Evolutionary conservation across 192 early-diverging fungal species (phyloP), one percentile per base, ranked within the genome.

Genomic region (Coemansia interrupta): DNA sequence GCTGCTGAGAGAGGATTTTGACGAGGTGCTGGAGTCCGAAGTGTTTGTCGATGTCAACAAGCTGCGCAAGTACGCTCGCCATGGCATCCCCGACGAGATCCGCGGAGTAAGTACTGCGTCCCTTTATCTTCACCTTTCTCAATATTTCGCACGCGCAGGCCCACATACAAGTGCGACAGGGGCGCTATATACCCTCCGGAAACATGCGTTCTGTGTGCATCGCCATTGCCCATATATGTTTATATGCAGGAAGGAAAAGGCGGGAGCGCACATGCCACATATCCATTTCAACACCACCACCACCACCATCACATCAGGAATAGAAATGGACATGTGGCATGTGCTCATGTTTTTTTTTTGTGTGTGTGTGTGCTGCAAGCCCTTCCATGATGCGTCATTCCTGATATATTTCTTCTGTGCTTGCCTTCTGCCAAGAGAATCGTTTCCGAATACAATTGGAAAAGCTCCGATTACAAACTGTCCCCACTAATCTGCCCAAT

Each of bases 21-120:
- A 78, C 57, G 88, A 92, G 30, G 83, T 90, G 38, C 82, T 91
- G 44, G 84, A 90, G 60, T 83, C 91, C 10, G 91, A 92, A 64
- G 87, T 89, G 14, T 84, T 86, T 70, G 81, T 95, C 59, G 92
- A 93, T 54, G 72, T 94, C 40, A 89, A 92, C 60, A 83, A 83
- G 72, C 80, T 95, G 49, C 73, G 90, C 48, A 78, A 85, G 58
- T 81, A 82, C 49, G 86, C 89, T 3, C 78, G 87, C 40, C 87
- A 92, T 71, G 93, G 93, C 22, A 82, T 93, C 69, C 91, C 93
- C 17, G 80, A 83, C 50, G 85, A 91, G 65, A 82, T 94, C 50
- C 82, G 89, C 66, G 84, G 85, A 54, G 75, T 78, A 78, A 78
- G 73, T 20, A 46, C 42, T 62, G 11, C 12, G 0, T 61, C 38